Evolutionary conservation across 805 yeast species (phyloP), one percentile per base, ranked within the genome.

Genomic region (Hanseniaspora opuntiae): DNA sequence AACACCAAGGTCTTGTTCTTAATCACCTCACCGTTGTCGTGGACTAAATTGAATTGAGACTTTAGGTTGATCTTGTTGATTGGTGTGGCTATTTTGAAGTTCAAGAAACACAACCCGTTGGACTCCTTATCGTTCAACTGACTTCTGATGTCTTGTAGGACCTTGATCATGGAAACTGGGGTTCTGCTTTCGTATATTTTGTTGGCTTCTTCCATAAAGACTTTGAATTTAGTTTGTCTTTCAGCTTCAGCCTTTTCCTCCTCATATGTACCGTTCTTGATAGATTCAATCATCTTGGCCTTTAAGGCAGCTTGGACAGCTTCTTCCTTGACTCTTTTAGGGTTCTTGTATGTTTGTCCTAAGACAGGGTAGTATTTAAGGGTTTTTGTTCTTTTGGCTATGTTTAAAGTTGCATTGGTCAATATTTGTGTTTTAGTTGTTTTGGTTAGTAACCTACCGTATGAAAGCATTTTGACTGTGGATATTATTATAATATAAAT

Each of bases 1-100:
- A 93, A 78, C 8, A 88, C 84, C 55, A 82, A 73, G 44, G 86
- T 73, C 58, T 74, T 73, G 49, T 81, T 79, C 41, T 41, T 32
- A 8, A 52, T 30, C 2, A 52, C 55, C 32, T 51, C 54, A 24
- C 54, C 54, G 39, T 51, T 51, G 19, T 51, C 54, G 19, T 51
- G 48, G 3, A 20, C 45, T 9, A 49, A 20, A 11, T 33, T 11
- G 32, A 49, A 41, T 17, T 45, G 53, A 6, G 36, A n/a, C 22
- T 49, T 49, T 8, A 42, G 12, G 12, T 38, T 19, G n/a, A 39
- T 36, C 19, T 25, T 41, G n/a, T 33, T 37, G 3, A 51, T 28
- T 17, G 25, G 40, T 1, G 48, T 17, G 2, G 45, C 46, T 24
- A 51, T 25, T 12, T 30, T 42, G 16, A 51, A 25, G 16, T 51